Conservation (phyloP, 2,329 filamentous ascomycete species). For the Trichophaea hybrida region DNA sequence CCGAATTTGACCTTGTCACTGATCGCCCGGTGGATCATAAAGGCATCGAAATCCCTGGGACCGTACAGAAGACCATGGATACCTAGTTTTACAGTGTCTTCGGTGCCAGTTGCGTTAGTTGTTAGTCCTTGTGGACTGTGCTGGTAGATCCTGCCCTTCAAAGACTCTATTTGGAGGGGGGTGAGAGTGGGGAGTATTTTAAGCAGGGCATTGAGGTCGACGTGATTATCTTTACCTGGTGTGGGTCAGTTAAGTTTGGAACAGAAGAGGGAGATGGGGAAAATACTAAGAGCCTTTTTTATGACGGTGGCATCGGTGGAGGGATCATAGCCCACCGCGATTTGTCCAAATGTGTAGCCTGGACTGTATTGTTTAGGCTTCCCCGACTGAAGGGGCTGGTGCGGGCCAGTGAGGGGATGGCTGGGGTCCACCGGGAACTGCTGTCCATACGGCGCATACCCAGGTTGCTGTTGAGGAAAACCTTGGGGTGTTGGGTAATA, state of each 20-base stretch:
- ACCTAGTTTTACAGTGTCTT: constrained; percentile 6
- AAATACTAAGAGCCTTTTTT: constrained; percentile 7
- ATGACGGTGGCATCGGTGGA: constrained; percentile 10
- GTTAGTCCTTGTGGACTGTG: background rate
- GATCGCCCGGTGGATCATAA: constrained; percentile 7
- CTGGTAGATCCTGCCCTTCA: background rate
- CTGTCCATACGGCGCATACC: constrained; percentile 5
- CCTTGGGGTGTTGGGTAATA: constrained; percentile 2
- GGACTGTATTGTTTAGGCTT: background rate
- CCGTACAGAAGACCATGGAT: constrained; percentile 12
- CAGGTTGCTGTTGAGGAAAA: constrained; percentile 6
- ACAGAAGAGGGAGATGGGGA: background rate
- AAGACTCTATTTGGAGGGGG: constrained; percentile 8
- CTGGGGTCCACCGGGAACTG: background rate
- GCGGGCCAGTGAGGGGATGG: background rate
- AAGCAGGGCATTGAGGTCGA: constrained; percentile 4
- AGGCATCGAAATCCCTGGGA: constrained; percentile 15
- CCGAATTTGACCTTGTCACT: background rate
- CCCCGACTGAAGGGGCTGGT: background rate
- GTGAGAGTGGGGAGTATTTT: constrained; percentile 11
- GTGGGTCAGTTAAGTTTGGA: background rate
- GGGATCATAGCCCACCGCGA: constrained; percentile 7
- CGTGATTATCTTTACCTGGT: background rate
- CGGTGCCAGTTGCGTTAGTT: background rate
- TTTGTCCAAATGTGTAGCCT: constrained; percentile 16